Evolutionary conservation across 495 filamentous ascomycete genomes (phyloP).

Genomic region (Melanomma pulvis-pyrius): DNA sequence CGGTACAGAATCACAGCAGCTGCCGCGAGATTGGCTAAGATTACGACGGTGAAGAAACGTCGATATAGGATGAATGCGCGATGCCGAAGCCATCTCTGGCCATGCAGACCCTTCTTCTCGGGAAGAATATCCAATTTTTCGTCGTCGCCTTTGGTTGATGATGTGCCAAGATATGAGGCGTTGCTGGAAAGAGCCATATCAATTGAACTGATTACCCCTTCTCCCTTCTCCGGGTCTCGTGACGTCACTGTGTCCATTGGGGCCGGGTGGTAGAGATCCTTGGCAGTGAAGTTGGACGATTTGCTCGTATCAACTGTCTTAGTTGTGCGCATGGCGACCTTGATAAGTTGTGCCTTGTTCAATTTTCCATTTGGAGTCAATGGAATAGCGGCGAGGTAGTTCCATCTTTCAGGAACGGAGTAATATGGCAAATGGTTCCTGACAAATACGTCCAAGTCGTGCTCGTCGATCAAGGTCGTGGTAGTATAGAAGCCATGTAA

Average conservation of each 20-base stretch:
- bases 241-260: neutral
- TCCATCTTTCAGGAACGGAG: constrained; percentile 26
- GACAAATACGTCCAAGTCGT: constrained; percentile 22
- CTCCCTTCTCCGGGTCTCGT: constrained; percentile 3
- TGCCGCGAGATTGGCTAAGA: constrained; percentile 19
- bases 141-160: constrained; percentile 10
- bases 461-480: constrained; percentile 25
- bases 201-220: neutral
- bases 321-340: constrained; percentile 2
- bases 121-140: constrained; percentile 3
- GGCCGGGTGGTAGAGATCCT: constrained; percentile 9
- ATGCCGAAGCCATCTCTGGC: constrained; percentile 30
- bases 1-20: constrained; percentile 24
- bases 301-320: neutral
- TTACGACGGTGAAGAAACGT: constrained; percentile 20
- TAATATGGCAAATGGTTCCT: constrained; percentile 21
- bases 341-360: constrained; percentile 10
- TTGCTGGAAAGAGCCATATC: constrained; percentile 3
- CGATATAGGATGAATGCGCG: constrained; percentile 25
- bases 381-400: constrained; percentile 18
- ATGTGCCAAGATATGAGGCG: constrained; percentile 17
- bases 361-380: constrained; percentile 28
- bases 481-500: constrained; percentile 28
- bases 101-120: constrained; percentile 23
- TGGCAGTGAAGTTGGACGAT: constrained; percentile 12